phyloP scores from a whole-genome alignment of 176 grass and related monocot genomes.

The Canna indica region DNA sequence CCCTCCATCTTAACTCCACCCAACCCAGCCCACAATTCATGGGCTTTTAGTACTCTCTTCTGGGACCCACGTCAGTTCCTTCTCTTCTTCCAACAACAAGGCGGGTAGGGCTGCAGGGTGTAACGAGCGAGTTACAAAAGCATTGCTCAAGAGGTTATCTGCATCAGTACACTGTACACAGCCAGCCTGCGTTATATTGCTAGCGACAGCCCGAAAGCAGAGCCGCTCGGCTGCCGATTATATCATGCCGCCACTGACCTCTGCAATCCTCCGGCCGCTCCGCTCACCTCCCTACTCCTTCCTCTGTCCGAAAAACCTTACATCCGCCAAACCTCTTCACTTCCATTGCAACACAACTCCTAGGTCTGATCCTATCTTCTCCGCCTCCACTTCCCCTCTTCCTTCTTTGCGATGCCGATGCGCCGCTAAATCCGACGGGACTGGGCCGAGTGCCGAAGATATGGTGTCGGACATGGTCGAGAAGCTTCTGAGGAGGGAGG shows the following conservation, averaged over 20 bases:
- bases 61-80: not conserved
- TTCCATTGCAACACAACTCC: not conserved
- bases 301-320: not conserved
- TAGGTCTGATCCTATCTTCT: not conserved
- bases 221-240: not conserved
- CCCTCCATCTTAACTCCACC: too few relatives aligned
- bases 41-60: too few relatives aligned
- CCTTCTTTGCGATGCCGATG: not conserved
- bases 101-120: not conserved
- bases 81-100: not conserved
- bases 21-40: not conserved
- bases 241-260: not conserved
- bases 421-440: not conserved
- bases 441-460: not conserved
- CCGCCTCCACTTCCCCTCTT: not conserved
- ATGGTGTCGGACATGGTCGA: constrained; percentile 36
- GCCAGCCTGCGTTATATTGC: too few relatives aligned
- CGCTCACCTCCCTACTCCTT: not conserved
- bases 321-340: not conserved
- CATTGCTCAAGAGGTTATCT: not conserved
- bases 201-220: not conserved
- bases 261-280: not conserved
- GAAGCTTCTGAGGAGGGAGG: constrained; percentile 56
- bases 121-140: not conserved
- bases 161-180: too few relatives aligned